These are phyloP conservation scores for Ocimum tenuiflorum DNA, from an alignment of 257 asterid species.

Conservation along the genomic window DNA sequence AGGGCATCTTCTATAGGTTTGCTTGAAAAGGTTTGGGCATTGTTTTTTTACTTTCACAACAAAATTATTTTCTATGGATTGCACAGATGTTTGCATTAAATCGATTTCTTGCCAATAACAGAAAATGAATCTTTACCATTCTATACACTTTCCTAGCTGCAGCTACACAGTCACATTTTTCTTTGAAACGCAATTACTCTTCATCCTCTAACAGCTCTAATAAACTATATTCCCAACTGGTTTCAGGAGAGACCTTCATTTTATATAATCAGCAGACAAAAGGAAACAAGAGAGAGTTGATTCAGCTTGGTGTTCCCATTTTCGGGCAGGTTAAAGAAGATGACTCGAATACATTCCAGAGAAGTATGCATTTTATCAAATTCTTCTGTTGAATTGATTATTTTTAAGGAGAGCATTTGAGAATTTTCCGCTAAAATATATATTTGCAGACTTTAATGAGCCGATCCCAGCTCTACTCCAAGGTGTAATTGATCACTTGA, in stretches of 20 bases:
- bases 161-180: background rate
- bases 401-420: background rate
- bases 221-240: background rate
- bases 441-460: conserved; percentile 53
- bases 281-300: conserved; percentile 93
- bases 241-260: conserved; percentile 88
- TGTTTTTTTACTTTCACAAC: conserved; percentile 32
- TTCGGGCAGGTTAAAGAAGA: conserved; percentile 68
- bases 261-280: conserved; percentile 79
- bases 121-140: conserved; percentile 8
- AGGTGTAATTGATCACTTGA: conserved; percentile 67
- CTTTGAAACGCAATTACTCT: background rate
- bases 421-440: background rate
- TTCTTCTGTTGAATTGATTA: background rate
- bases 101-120: background rate
- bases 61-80: conserved; percentile 22
- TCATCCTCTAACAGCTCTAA: conserved; percentile 13
- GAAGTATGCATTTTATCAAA: no score
- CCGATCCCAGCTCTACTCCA: conserved; percentile 82
- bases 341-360: conserved; percentile 33
- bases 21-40: conserved; percentile 70
- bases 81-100: conserved; percentile 15
- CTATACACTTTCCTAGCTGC: background rate
- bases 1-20: conserved; percentile 66
- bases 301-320: conserved; percentile 89